Conservation (phyloP, 139 green algal genomes). For the Diplosphaera chodatii region DNA sequence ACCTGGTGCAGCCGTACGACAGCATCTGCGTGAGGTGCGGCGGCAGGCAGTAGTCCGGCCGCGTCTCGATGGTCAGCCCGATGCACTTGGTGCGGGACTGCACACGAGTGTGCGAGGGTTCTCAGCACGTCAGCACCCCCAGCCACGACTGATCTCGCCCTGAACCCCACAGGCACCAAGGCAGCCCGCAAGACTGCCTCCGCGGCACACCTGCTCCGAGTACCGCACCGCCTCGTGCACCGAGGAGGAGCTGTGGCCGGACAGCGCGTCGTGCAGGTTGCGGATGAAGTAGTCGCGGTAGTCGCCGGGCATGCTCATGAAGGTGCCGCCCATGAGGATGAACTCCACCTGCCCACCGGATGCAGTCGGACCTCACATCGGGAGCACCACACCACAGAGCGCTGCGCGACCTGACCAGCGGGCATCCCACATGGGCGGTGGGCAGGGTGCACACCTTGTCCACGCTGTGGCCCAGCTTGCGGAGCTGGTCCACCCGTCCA, state of each 20-base stretch:
- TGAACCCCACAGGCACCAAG: too few species aligned
- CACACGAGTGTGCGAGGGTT: too few species aligned
- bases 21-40: slow-evolving; percentile 76
- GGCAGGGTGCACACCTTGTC: too few species aligned
- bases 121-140: too few species aligned
- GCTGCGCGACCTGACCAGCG: too few species aligned
- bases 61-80: slow-evolving; percentile 96
- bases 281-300: slow-evolving; percentile 97
- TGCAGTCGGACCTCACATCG: too few species aligned
- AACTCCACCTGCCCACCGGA: slow-evolving; percentile 94
- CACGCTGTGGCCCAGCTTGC: slow-evolving; percentile 86
- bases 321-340: slow-evolving; percentile 99
- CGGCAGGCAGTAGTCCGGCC: slow-evolving; percentile 85
- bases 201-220: slow-evolving; percentile 27
- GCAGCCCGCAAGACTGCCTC: too few species aligned
- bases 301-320: slow-evolving; percentile 92
- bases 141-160: too few species aligned
- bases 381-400: too few species aligned
- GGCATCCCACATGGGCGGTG: too few species aligned
- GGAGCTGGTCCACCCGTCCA: slow-evolving; percentile 88
- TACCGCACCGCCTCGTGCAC: slow-evolving; percentile 57
- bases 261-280: slow-evolving; percentile 93
- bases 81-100: slow-evolving; percentile 84
- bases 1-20: slow-evolving; percentile 78
- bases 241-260: slow-evolving; percentile 56